phyloP scores from a whole-genome alignment of 805 yeast species.

The Torulaspora franciscae region DNA sequence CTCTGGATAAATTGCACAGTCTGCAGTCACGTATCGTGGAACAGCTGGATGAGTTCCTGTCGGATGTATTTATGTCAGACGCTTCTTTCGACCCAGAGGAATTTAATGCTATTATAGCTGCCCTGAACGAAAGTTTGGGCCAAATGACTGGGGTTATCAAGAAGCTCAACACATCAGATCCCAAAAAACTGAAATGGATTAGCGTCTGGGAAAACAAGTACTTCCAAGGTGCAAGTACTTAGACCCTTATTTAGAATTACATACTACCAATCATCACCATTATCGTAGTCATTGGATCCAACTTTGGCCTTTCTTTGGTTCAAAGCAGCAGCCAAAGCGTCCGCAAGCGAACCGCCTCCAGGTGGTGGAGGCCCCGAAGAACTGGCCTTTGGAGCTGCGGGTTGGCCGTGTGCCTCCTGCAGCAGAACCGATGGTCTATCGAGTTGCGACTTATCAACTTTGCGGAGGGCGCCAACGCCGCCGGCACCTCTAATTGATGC shows the following conservation, averaged over 20 bases:
- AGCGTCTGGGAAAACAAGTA: conserved; percentile 34
- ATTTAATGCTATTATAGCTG: conserved; percentile 22
- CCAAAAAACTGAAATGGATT: conserved; percentile 42
- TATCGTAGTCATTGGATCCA: conserved; percentile 86
- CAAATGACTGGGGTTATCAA: conserved; percentile 40
- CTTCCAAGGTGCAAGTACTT: conserved; percentile 12
- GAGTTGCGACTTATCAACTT: conserved; percentile 76
- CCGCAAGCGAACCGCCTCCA: conserved; percentile 58
- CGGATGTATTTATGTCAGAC: conserved; percentile 45
- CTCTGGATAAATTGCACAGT: conserved; percentile 45
- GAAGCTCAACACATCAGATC: conserved; percentile 45
- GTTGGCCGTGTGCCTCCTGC: conserved; percentile 66
- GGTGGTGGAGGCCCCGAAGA: conserved; percentile 34
- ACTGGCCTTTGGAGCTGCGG: conserved; percentile 23
- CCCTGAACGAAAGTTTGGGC: conserved; percentile 24
- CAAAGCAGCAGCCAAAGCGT: conserved; percentile 83
- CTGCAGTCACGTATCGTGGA: conserved; percentile 43
- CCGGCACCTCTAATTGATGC: conserved; percentile 82
- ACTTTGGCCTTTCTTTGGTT: conserved; percentile 79
- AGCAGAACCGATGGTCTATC: conserved; percentile 72
- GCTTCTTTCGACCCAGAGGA: conserved; percentile 37
- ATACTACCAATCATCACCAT: conserved; percentile 63
- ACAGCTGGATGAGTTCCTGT: conserved; percentile 53
- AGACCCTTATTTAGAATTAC: neutral
- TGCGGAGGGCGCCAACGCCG: conserved; percentile 62